Base-by-base conservation (phyloP, 495 filamentous ascomycete species). In the Aspergillus hancockii region DNA sequence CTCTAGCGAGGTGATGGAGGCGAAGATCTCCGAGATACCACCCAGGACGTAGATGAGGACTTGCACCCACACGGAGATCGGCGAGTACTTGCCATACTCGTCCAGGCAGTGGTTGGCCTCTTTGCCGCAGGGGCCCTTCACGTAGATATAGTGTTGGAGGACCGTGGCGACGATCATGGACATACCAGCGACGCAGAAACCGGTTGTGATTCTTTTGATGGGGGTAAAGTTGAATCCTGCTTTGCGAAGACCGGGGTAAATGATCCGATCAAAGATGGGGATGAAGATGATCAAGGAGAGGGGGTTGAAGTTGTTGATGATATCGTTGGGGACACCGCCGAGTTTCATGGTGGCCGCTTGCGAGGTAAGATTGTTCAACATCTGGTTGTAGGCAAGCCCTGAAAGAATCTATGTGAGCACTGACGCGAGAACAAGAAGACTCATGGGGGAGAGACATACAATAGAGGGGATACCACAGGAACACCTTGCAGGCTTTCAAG, bases 241-340 rank as follows among this genome's bases (percentile, higher is more conserved):
- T 45, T 80, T 84, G 54, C 88, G 84, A 14, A 93, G 73, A 8
- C 66, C 65, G 0, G 90, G 90, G 68, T 92, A 94, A 52, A 93
- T 30, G 54, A 90, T 32, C 12, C 79, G 71, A 64, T 94, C 90
- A 61, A 82, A 79, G 55, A 93, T 80, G 9, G 90, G 90, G 55
- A 93, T 91, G 60, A 92, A 81, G 70, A 94, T 89, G 68, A 93
- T 82, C 38, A 93, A 73, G 2, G 88, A 79, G 57, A 93, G 75
- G 13, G 90, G 89, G 68, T 93, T 86, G 30, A 94, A 81, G 68
- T 93, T 94, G 62, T 82, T 83, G 63, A 93, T 77, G 25, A 93
- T 79, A 66, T 94, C 90, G 73, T 93, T 91, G 52, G 90, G 90
- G 0, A 91, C 81, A 13, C 88, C 87, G 49, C 82, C 80, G 13